Evolutionary conservation across 495 filamentous ascomycete species (phyloP).

Genomic region (Corynascus novoguineensis): DNA sequence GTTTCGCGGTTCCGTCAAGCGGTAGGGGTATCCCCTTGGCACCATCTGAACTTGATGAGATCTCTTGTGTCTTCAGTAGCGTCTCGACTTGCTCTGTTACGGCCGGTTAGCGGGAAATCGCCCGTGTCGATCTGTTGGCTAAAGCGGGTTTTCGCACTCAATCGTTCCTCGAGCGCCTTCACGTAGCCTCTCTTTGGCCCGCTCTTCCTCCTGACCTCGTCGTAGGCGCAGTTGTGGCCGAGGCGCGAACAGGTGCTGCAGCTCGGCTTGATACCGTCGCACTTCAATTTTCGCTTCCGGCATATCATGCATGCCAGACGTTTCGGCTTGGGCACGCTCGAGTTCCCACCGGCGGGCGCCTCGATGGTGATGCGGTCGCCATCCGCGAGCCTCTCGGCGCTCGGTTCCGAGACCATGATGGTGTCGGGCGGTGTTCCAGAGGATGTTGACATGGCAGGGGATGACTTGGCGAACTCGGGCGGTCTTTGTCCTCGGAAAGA

Average conservation of each 20-base stretch:
- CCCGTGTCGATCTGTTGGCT: not conserved
- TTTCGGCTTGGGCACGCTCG: slow-evolving; percentile 73
- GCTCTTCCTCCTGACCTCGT: slow-evolving; percentile 95
- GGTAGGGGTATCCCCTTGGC: slow-evolving; percentile 29
- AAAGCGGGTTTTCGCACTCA: slow-evolving; percentile 58
- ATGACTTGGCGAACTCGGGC: not conserved
- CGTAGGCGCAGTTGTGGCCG: slow-evolving; percentile 88
- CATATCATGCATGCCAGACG: slow-evolving; percentile 96
- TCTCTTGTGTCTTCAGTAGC: slow-evolving; percentile 69
- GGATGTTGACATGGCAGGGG: slow-evolving; percentile 36
- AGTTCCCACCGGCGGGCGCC: slow-evolving; percentile 48
- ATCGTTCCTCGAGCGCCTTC: slow-evolving; percentile 88
- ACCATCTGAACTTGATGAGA: slow-evolving; percentile 31
- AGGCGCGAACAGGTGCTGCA: slow-evolving; percentile 90
- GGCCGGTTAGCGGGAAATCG: slow-evolving; percentile 16
- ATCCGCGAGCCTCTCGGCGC: slow-evolving; percentile 21
- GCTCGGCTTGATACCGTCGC: slow-evolving; percentile 71
- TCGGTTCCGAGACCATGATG: slow-evolving; percentile 37
- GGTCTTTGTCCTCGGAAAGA: not conserved
- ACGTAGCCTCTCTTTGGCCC: slow-evolving; percentile 98
- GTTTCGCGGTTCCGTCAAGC: slow-evolving; percentile 29
- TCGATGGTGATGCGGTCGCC: slow-evolving; percentile 27
- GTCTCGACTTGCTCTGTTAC: slow-evolving; percentile 86
- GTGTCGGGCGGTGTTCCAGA: slow-evolving; percentile 35
- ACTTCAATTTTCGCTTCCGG: slow-evolving; percentile 84